A percentile compares a stretch with the other conserved stretches of the same genome.
Conservation (phyloP, 257 asterid species). For the Solanum bukasovii region DNA sequence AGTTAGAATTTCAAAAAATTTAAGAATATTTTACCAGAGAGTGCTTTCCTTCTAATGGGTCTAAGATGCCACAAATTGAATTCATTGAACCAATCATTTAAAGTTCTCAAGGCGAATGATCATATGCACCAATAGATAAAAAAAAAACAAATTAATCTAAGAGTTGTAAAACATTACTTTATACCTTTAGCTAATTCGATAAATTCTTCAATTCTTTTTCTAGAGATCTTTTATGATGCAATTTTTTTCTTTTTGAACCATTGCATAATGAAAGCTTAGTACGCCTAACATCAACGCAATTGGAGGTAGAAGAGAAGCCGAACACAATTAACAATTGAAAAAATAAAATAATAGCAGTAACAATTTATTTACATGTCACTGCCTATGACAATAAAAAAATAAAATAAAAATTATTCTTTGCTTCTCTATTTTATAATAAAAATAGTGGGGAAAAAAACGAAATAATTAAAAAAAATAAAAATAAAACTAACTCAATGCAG, state of each 20-base stretch:
- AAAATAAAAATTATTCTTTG: neutral
- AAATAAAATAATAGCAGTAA: neutral
- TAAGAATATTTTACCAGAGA: neutral
- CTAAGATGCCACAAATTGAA: neutral
- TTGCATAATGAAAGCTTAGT: no score
- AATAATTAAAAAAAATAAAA: neutral
- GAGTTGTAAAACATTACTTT: neutral
- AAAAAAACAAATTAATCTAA: no score
- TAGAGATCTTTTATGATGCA: no score
- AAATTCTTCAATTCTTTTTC: accelerated
- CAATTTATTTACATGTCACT: neutral
- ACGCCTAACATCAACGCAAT: neutral
- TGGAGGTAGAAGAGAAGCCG: neutral
- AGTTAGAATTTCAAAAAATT: neutral
- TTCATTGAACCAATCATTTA: neutral
- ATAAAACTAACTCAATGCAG: constrained; percentile 11
- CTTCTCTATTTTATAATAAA: neutral
- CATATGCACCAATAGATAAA: neutral
- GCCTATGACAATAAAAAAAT: neutral
- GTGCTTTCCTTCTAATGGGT: neutral
- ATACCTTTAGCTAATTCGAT: neutral
- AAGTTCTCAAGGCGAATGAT: neutral
- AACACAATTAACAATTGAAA: neutral
- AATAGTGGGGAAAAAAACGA: neutral
- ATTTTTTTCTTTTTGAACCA: no score